Conservation (phyloP, 2,329 filamentous ascomycete species). For the Parastagonospora nodorum region DNA sequence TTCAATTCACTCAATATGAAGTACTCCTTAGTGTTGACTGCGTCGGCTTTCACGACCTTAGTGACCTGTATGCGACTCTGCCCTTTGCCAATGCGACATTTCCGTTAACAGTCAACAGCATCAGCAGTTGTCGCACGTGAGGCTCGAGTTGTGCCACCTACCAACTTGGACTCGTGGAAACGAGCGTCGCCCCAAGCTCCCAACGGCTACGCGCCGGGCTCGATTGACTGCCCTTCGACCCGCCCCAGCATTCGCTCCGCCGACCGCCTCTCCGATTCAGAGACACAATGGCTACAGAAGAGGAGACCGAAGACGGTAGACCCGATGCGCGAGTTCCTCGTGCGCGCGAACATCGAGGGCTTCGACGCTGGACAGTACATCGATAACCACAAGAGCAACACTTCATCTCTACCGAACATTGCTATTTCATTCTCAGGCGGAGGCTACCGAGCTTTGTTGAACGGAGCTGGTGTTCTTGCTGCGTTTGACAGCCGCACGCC, state of each 20-base stretch:
- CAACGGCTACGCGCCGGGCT: slow-evolving; percentile 72
- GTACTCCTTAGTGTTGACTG: slow-evolving; percentile 29
- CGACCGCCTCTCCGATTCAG: slow-evolving; percentile 66
- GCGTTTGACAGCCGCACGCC: slow-evolving; percentile 78
- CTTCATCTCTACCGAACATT: slow-evolving; percentile 67
- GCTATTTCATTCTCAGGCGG: slow-evolving; percentile 81
- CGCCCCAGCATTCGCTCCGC: slow-evolving; percentile 72
- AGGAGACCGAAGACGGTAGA: slow-evolving; percentile 74
- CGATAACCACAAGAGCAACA: slow-evolving; percentile 60
- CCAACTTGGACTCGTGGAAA: slow-evolving; percentile 28
- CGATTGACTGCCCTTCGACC: slow-evolving; percentile 70
- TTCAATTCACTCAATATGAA: slow-evolving; percentile 28
- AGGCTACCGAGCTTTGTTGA: slow-evolving; percentile 85
- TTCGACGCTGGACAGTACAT: slow-evolving; percentile 81
- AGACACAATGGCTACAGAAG: slow-evolving; percentile 73
- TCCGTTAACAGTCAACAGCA: slow-evolving; percentile 31
- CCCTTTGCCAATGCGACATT: not conserved
- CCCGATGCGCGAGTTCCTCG: slow-evolving; percentile 76
- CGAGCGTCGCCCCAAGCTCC: slow-evolving; percentile 61
- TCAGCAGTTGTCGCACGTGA: slow-evolving; percentile 31
- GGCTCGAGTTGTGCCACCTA: slow-evolving; percentile 21
- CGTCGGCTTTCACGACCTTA: slow-evolving; percentile 35
- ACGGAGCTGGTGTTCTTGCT: slow-evolving; percentile 77
- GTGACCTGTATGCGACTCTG: slow-evolving; percentile 32
- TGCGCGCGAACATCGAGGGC: slow-evolving; percentile 71